These are phyloP conservation scores for Sugiyamaella smithiae DNA, from an alignment of 805 yeast species.

Conservation along the genomic window DNA sequence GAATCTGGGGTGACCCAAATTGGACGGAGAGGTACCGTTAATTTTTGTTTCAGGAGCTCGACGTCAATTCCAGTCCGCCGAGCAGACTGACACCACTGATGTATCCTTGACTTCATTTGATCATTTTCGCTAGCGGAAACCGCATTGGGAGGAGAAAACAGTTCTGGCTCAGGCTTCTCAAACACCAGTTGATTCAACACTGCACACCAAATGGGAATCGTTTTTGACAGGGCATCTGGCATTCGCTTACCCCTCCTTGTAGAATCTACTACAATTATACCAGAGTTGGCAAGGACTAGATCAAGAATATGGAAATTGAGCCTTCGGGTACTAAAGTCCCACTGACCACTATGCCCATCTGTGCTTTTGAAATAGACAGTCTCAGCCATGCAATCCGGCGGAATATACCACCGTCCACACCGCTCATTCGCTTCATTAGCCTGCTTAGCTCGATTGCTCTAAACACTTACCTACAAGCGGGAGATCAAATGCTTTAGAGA, in stretches of 20 bases:
- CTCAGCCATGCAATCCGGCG: slow-evolving; percentile 41
- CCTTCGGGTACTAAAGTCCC: slow-evolving; percentile 74
- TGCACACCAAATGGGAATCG: slow-evolving; percentile 90
- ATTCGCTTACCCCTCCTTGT: slow-evolving; percentile 80
- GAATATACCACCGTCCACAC: slow-evolving; percentile 84
- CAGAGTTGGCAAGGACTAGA: slow-evolving; percentile 17
- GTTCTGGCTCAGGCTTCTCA: slow-evolving; percentile 34
- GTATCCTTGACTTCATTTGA: slow-evolving; percentile 48
- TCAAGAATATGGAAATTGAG: slow-evolving; percentile 70
- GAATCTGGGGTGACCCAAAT: slow-evolving; percentile 65
- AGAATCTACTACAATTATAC: slow-evolving; percentile 66
- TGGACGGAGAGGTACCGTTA: slow-evolving; percentile 58
- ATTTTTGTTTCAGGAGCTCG: slow-evolving; percentile 33
- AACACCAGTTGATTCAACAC: slow-evolving; percentile 59
- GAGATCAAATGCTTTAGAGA: slow-evolving; percentile 34
- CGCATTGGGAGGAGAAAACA: slow-evolving; percentile 50
- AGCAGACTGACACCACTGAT: slow-evolving; percentile 47
- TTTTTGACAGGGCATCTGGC: slow-evolving; percentile 85
- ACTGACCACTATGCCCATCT: slow-evolving; percentile 81
- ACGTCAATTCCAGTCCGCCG: slow-evolving; percentile 41
- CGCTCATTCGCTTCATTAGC: slow-evolving; percentile 67
- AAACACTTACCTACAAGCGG: slow-evolving; percentile 33
- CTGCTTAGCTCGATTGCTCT: slow-evolving; percentile 34
- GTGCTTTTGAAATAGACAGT: slow-evolving; percentile 83
- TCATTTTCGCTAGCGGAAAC: slow-evolving; percentile 57